Evolutionary conservation across 768 basidiomycete species (phyloP), one percentile per base, ranked within the genome.

Genomic region (Saitozyma sp.): DNA sequence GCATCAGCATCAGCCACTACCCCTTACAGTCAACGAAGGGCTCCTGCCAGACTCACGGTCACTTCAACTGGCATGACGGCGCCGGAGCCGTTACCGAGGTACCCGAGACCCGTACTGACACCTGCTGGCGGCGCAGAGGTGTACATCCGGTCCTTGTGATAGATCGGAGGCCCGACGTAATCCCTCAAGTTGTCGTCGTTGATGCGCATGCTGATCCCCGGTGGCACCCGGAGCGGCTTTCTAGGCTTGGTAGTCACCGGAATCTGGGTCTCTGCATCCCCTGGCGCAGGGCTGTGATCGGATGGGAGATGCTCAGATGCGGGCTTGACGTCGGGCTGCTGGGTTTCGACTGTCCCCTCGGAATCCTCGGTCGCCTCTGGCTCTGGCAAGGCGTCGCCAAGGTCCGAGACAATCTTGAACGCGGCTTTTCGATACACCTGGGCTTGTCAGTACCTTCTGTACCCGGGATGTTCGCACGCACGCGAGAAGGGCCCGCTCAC

Each of bases 341-440:
- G 82, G 3, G 85, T 82, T 61, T 86, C 85, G 16, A 86, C 83
- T 0, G 84, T 82, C n/a, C 66, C 56, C 58, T 58, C 58, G 58
- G 60, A 63, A 41, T 66, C 66, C 50, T 50, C 62, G 38, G 71
- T 61, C 38, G 70, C 57, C 46, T 62, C 65, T 13, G 72, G 72
- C 70, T 93, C 92, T 0, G 92, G 90, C 67, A 95, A 85, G 0
- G 84, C 85, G 75, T 97, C 95, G 19, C 92, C 92, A 8, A 96
- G 85, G 58, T 95, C 91, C 68, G 88, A 84, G 1, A 98, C 91
- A 56, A 99, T 85, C 78, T 89, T 91, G 67, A 95, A 82, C 0
- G 95, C 94, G 13, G 94, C 91, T 78, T 99, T 99, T 64, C 96
- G 87, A 80, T 94, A 98, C 61, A 99, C 93, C 92, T 97, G 65